Evolutionary conservation across 495 filamentous ascomycete species (phyloP), one percentile per base, ranked within the genome.

Genomic region (Penicillium manginii): DNA sequence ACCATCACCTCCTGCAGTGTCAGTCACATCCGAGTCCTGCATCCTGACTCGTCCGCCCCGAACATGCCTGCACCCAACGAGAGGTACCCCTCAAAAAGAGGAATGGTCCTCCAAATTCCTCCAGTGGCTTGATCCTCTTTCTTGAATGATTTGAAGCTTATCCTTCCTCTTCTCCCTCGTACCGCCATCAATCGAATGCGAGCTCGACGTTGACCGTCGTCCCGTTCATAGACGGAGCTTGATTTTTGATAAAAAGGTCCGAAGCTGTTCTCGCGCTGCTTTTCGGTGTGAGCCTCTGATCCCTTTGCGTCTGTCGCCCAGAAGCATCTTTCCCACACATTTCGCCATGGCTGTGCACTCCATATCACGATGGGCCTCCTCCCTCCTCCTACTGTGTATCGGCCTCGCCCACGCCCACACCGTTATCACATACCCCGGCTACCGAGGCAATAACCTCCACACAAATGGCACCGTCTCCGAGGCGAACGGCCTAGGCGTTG

Each of bases 391-490:
- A 50, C 64, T 86, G 23, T 71, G 78, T 42, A 67, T 76, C 21
- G 62, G 79, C 37, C 60, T 86, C 63, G 85, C 81, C 31, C 78
- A 86, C 18, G 89, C 94, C 45, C 94, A 99, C 72, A 94, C 85
- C 14, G 80, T 97, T 68, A 90, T 98, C 75, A 88, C 88, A 59
- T 99, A 98, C 67, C 96, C 96, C 1, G 91, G 90, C 64, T 96
- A 91, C 86, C 83, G 94, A 85, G 94, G 92, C 62, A 88, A 99
- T 78, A 98, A 96, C 70, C 83, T 98, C 40, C 81, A 88, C 63
- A 89, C 87, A 46, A 96, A 91, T 72, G 84, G 84, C 5, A 83
- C 84, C 3, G 63, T 84, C 51, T 64, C 60, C 33, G 65, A 79
- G 46, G 33, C 75, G 12, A 54, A 78, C 54, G 76, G 83, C 42